phyloP scores from a whole-genome alignment of 2,329 filamentous ascomycete species.

The Celoporthe dispersa region DNA sequence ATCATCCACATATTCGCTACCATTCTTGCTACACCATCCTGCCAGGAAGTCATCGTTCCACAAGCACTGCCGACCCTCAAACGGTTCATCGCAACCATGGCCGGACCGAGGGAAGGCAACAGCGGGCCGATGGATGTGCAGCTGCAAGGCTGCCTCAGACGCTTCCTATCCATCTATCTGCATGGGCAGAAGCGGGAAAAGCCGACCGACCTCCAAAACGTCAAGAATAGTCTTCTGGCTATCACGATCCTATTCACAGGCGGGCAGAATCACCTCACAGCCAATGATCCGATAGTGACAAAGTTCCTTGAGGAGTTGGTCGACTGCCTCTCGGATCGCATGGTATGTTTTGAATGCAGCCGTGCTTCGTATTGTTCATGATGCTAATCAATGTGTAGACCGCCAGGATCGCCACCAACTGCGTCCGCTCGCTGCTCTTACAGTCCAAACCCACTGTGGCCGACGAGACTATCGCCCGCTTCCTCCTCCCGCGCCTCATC shows the following conservation, averaged over 20 bases:
- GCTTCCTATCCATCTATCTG: slow-evolving; percentile 80
- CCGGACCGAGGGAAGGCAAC: slow-evolving; percentile 47
- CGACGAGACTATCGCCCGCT: slow-evolving; percentile 74
- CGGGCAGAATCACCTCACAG: slow-evolving; percentile 72
- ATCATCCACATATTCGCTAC: slow-evolving; percentile 97
- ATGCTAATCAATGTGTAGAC: slow-evolving; percentile 55
- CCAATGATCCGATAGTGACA: slow-evolving; percentile 74
- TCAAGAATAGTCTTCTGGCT: slow-evolving; percentile 90
- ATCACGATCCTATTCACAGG: slow-evolving; percentile 88
- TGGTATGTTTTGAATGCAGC: slow-evolving; percentile 53
- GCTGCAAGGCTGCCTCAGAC: slow-evolving; percentile 78
- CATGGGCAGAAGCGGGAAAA: slow-evolving; percentile 75
- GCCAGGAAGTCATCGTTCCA: slow-evolving; percentile 86
- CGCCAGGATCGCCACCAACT: slow-evolving; percentile 87
- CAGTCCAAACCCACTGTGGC: slow-evolving; percentile 64
- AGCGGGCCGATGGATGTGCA: slow-evolving; percentile 66
- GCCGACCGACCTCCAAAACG: slow-evolving; percentile 79
- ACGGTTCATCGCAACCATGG: slow-evolving; percentile 82
- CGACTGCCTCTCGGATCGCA: slow-evolving; percentile 80
- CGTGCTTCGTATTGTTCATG: background rate
- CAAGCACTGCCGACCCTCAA: slow-evolving; percentile 90
- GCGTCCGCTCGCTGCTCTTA: slow-evolving; percentile 81
- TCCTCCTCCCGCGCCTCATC: slow-evolving; percentile 75
- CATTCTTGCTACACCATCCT: slow-evolving; percentile 83
- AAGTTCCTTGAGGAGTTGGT: slow-evolving; percentile 80